phyloP scores from a whole-genome alignment of 2,329 filamentous ascomycete species.

The Zymoseptoria ardabiliae region DNA sequence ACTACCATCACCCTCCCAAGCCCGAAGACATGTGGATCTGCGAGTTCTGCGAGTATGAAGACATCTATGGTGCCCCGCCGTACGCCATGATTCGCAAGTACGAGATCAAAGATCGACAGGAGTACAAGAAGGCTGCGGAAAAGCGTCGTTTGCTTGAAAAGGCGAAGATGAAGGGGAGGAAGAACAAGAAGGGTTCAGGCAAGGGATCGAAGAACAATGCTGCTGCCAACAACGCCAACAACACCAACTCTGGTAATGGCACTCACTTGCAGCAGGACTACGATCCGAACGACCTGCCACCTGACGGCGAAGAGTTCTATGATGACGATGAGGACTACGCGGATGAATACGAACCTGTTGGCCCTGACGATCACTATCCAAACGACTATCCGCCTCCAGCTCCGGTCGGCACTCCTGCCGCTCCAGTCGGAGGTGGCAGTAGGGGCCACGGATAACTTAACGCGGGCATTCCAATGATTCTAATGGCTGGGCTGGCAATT shows the following conservation, averaged over 20 bases:
- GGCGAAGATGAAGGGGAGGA: conserved; percentile 86
- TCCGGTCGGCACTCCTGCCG: conserved; percentile 13
- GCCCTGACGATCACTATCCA: conserved; percentile 19
- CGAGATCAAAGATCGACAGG: conserved; percentile 85
- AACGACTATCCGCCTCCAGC: conserved; percentile 22
- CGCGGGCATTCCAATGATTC: conserved; percentile 8
- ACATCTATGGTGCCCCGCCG: conserved; percentile 84
- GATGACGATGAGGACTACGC: conserved; percentile 26
- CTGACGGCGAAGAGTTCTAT: conserved; percentile 28
- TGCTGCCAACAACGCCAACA: conserved; percentile 10
- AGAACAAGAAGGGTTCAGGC: conserved; percentile 77
- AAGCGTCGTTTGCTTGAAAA: conserved; percentile 80
- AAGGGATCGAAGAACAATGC: conserved; percentile 30
- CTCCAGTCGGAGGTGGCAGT: conserved; percentile 10
- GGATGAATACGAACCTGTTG: conserved; percentile 24
- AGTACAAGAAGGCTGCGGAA: conserved; percentile 78
- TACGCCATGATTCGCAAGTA: conserved; percentile 81
- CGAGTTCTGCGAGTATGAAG: conserved; percentile 96
- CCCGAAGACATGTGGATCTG: conserved; percentile 85
- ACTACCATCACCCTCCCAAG: conserved; percentile 64
- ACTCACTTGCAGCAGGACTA: conserved; percentile 18
- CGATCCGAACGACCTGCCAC: conserved; percentile 24
- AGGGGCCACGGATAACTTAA: conserved; percentile 14
- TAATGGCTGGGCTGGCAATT: background rate
- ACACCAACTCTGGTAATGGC: conserved; percentile 10